A percentile compares a stretch with the other conserved stretches of the same genome.
Evolutionary conservation across 208 protist genomes (phyloP).

Genomic region (Balamuthia mandrillaris): DNA sequence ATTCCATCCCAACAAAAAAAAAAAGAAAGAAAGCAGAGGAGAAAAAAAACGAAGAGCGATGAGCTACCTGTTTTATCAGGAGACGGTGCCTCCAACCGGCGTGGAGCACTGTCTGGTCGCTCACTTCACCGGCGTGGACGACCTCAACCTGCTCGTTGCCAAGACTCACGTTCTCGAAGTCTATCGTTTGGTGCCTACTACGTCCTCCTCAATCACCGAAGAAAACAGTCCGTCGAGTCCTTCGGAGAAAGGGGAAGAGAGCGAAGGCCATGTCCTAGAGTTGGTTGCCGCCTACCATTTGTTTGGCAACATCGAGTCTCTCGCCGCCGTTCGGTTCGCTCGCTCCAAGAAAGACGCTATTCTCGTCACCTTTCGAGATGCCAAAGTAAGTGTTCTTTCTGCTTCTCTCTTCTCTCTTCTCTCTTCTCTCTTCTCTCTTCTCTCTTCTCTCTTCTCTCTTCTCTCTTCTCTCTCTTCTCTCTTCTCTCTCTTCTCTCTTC

Average conservation of each 20-base stretch:
- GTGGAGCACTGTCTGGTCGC: constrained; percentile 21
- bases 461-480: neutral
- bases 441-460: neutral
- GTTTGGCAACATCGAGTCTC: constrained; percentile 32
- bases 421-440: neutral
- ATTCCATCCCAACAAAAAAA: no score
- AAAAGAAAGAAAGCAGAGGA: no score
- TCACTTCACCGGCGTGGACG: neutral
- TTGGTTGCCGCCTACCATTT: neutral
- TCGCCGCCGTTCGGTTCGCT: constrained; percentile 5
- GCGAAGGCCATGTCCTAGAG: no score
- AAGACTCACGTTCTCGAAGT: constrained; percentile 31
- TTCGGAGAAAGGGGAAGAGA: no score
- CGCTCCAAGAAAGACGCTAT: constrained; percentile 12
- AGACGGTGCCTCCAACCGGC: constrained; percentile 9
- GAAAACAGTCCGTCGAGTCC: no score
- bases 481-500: neutral
- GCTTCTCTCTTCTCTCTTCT: neutral
- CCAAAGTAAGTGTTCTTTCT: no score
- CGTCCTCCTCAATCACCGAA: neutral
- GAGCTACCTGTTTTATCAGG: constrained; percentile 35
- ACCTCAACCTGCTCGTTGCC: constrained; percentile 11
- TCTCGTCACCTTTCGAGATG: constrained; percentile 30
- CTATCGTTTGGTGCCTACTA: neutral
- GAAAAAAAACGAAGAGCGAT: no score